Percentiles rank a stretch among this genome's conserved stretches.
phyloP scores from a whole-genome alignment of 116 monocot species.

The Papilionanthe hybrid region DNA sequence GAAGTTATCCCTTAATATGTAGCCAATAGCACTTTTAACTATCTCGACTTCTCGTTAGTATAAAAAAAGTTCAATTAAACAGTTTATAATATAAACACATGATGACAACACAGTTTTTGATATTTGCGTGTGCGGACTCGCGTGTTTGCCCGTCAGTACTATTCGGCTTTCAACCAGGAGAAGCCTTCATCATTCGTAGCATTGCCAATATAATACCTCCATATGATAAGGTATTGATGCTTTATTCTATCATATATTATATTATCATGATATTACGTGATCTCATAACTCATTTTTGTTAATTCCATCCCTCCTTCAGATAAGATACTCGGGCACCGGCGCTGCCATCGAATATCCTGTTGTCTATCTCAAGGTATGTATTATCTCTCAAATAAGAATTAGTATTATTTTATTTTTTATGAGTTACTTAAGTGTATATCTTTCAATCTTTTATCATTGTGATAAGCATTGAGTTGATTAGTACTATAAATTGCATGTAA shows the following conservation, averaged over 20 bases:
- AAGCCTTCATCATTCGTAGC: constrained; percentile 84
- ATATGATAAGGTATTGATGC: constrained; percentile 29
- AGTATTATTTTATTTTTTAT: too few relatives aligned
- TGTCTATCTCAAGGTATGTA: constrained; percentile 67
- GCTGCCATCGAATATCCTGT: constrained; percentile 90
- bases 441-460: neutral
- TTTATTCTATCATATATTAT: too few relatives aligned
- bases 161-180: constrained; percentile 69
- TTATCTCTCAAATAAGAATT: neutral
- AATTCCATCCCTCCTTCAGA: constrained; percentile 23
- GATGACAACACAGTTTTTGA: constrained; percentile 60
- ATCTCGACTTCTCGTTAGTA: too few relatives aligned
- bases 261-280: too few relatives aligned
- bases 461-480: too few relatives aligned
- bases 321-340: constrained; percentile 48
- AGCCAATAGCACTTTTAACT: too few relatives aligned
- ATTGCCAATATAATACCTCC: constrained; percentile 90
- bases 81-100: too few relatives aligned
- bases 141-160: constrained; percentile 84
- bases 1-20: too few relatives aligned
- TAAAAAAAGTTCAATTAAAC: too few relatives aligned
- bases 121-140: constrained; percentile 91
- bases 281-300: neutral
- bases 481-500: too few relatives aligned
- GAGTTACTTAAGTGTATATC: too few relatives aligned